Percentiles rank a stretch among this genome's conserved stretches.
phyloP scores from a whole-genome alignment of 2,329 filamentous ascomycete species.

The Aspergillus hiratsukae region DNA sequence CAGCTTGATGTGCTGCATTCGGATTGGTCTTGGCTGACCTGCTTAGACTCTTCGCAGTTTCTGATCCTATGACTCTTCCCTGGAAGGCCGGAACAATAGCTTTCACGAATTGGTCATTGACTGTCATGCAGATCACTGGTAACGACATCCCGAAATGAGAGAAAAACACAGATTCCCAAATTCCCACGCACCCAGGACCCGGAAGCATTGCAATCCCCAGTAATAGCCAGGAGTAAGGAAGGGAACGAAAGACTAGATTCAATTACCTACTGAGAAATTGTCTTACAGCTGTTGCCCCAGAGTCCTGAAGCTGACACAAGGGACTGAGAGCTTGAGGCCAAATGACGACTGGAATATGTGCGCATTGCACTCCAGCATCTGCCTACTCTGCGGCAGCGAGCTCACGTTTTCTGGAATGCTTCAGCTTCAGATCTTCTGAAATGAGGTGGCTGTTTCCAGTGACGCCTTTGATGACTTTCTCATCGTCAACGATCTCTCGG shows the following conservation, averaged over 20 bases:
- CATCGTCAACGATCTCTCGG: slow-evolving; percentile 38
- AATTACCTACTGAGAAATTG: neutral
- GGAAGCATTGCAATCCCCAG: neutral
- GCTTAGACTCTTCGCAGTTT: too few species aligned
- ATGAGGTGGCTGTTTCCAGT: slow-evolving; percentile 33
- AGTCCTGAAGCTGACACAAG: neutral
- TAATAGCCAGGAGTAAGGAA: too few species aligned
- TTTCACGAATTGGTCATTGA: neutral
- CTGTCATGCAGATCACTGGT: neutral
- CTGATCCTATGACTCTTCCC: too few species aligned
- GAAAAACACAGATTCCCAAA: neutral
- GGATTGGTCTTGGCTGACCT: neutral
- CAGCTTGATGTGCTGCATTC: neutral
- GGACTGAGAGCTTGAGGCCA: neutral
- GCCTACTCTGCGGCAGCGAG: slow-evolving; percentile 9
- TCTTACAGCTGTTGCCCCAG: neutral
- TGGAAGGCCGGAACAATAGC: neutral
- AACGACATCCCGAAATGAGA: neutral
- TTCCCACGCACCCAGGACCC: neutral
- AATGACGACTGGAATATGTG: neutral
- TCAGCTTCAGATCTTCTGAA: slow-evolving; percentile 32
- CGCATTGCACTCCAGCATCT: neutral
- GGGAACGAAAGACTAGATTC: neutral
- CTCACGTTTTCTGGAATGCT: slow-evolving; percentile 22
- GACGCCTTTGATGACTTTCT: slow-evolving; percentile 34